These are phyloP conservation scores for Alternaria sp. DNA, from an alignment of 2,329 filamentous ascomycete genomes.

Conservation along the genomic window DNA sequence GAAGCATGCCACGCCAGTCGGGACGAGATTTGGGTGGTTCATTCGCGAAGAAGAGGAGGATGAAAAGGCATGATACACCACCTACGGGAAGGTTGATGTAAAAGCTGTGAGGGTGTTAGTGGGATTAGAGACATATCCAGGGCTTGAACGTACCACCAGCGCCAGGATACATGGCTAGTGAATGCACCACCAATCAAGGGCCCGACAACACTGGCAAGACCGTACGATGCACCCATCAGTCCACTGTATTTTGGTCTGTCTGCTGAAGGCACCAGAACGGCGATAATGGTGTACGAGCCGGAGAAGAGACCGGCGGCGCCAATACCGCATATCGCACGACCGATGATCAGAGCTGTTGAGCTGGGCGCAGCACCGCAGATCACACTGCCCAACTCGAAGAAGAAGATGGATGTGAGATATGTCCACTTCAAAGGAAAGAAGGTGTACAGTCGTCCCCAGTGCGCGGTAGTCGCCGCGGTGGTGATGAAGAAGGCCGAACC, in stretches of 20 bases:
- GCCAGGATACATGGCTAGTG: conserved; percentile 49
- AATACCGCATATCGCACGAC: conserved; percentile 10
- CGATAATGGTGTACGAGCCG: conserved; percentile 53
- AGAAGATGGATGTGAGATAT: conserved; percentile 11
- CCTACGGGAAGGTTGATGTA: conserved; percentile 57
- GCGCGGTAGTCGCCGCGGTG: conserved; percentile 19
- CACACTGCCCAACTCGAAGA: conserved; percentile 10
- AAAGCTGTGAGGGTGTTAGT: conserved; percentile 20
- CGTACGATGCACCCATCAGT: conserved; percentile 49
- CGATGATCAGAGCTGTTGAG: conserved; percentile 3
- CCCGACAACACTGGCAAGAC: conserved; percentile 49
- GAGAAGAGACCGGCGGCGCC: conserved; percentile 9
- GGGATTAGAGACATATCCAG: accelerated
- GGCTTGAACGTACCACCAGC: conserved; percentile 46
- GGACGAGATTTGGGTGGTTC: conserved; percentile 25
- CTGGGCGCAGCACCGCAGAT: conserved; percentile 5
- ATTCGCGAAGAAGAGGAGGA: conserved; percentile 45
- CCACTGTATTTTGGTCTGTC: conserved; percentile 52
- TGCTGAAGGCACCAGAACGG: conserved; percentile 51
- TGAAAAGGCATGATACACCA: conserved; percentile 45
- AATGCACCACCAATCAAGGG: conserved; percentile 55
- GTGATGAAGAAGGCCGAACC: conserved; percentile 41
- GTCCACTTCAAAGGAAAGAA: conserved; percentile 27
- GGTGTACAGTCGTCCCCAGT: conserved; percentile 23
- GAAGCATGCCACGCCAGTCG: conserved; percentile 47